Conservation (phyloP, 164 flowering plant genomes). For the Pachysandra terminalis region DNA sequence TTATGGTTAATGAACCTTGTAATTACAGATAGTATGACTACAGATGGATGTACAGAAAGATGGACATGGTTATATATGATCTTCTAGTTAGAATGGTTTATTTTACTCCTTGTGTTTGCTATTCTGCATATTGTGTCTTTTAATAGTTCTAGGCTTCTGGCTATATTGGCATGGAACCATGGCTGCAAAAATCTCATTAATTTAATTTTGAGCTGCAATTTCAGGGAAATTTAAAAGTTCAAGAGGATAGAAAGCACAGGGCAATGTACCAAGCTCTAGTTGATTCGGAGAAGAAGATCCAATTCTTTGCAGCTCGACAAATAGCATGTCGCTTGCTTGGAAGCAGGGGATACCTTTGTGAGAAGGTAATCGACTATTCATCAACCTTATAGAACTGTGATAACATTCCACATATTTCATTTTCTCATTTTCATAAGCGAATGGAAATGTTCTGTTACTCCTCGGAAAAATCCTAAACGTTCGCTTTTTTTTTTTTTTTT, state of each 20-base stretch:
- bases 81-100: neutral
- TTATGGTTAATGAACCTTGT: neutral
- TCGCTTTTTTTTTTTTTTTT: too few species aligned
- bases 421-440: neutral
- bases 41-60: neutral
- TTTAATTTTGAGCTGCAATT: neutral
- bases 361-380: slow-evolving; percentile 85
- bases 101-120: neutral
- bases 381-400: neutral
- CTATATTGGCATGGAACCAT: neutral
- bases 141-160: neutral
- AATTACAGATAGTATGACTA: neutral
- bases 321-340: slow-evolving; percentile 95
- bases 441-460: too few species aligned
- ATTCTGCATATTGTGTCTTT: neutral
- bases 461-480: too few species aligned
- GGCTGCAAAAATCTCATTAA: neutral
- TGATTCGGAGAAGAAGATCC: slow-evolving; percentile 71
- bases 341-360: slow-evolving; percentile 90
- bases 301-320: slow-evolving; percentile 89
- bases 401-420: neutral
- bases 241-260: slow-evolving; percentile 87
- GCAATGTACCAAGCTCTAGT: slow-evolving; percentile 63
- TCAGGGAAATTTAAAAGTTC: slow-evolving; percentile 72
- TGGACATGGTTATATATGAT: neutral